Conservation (phyloP, 148 eudicot species). For the Rhododendron ovatum region DNA sequence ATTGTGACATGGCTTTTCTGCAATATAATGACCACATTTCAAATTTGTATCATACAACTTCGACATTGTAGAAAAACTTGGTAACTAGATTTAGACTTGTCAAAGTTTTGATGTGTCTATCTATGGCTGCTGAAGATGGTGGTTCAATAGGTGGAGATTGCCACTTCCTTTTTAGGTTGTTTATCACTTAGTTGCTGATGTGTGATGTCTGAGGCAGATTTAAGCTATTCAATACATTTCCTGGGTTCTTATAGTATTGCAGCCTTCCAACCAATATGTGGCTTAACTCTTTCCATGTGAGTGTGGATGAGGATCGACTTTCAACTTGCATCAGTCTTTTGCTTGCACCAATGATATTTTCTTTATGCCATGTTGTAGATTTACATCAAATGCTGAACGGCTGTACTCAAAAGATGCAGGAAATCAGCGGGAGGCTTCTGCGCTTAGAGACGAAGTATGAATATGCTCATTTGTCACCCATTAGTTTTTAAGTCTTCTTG, state of each 20-base stretch:
- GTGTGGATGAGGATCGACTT: neutral
- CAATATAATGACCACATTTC: neutral
- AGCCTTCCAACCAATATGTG: neutral
- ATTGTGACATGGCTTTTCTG: neutral
- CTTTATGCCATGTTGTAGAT: constrained; percentile 31
- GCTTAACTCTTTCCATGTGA: neutral
- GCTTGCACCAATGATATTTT: neutral
- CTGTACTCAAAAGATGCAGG: constrained; percentile 48
- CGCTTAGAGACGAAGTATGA: constrained; percentile 87
- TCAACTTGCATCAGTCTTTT: neutral
- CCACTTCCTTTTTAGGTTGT: neutral
- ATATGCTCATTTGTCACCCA: neutral
- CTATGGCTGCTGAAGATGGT: neutral
- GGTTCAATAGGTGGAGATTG: neutral
- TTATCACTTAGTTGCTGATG: neutral
- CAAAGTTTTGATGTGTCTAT: neutral
- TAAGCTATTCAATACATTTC: neutral
- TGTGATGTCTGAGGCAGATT: neutral
- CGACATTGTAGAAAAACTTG: neutral
- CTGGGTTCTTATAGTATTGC: neutral
- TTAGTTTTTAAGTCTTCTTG: neutral
- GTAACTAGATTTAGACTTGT: neutral
- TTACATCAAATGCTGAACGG: constrained; percentile 49
- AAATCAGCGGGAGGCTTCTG: constrained; percentile 74
- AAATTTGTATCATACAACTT: neutral